These are phyloP conservation scores for Phyllosticta citribraziliensis DNA, from an alignment of 2,329 filamentous ascomycete species.

Conservation along the genomic window DNA sequence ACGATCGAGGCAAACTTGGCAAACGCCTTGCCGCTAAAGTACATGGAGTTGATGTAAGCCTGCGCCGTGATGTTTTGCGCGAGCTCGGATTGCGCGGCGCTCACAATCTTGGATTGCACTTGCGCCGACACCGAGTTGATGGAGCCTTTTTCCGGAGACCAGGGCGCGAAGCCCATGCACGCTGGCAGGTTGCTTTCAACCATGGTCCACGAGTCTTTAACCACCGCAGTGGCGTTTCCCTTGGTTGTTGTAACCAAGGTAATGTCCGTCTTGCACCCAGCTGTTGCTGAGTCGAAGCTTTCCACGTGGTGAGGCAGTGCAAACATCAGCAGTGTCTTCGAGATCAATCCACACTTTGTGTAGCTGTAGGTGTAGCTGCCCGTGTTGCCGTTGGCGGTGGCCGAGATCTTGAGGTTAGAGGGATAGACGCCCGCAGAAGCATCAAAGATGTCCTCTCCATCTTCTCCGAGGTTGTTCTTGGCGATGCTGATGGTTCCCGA, in stretches of 20 bases:
- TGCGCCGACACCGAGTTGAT: constrained; percentile 34
- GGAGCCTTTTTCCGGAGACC: constrained; percentile 46
- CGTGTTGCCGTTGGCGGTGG: constrained; percentile 28
- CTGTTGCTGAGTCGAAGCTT: constrained; percentile 57
- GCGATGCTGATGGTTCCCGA: constrained; percentile 64
- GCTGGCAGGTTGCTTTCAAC: constrained; percentile 60
- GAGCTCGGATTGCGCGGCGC: constrained; percentile 59
- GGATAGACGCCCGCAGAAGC: constrained; percentile 68
- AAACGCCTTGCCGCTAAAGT: constrained; percentile 34
- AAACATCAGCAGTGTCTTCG: constrained; percentile 65
- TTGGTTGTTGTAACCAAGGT: constrained; percentile 76
- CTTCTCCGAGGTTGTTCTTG: constrained; percentile 54
- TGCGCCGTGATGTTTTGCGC: constrained; percentile 65
- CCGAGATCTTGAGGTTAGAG: constrained; percentile 44
- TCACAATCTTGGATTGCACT: constrained; percentile 50
- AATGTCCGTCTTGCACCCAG: constrained; percentile 42
- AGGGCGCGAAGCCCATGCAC: constrained; percentile 70
- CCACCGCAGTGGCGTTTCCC: constrained; percentile 64
- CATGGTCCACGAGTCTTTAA: constrained; percentile 50
- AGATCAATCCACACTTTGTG: constrained; percentile 53
- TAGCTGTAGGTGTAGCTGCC: constrained; percentile 70
- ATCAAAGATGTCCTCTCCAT: constrained; percentile 62
- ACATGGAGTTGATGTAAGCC: constrained; percentile 73
- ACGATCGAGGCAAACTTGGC: constrained; percentile 37
- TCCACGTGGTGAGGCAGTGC: constrained; percentile 78